Base-by-base conservation (phyloP, 345 rosid species). In the Kandelia obovata region DNA sequence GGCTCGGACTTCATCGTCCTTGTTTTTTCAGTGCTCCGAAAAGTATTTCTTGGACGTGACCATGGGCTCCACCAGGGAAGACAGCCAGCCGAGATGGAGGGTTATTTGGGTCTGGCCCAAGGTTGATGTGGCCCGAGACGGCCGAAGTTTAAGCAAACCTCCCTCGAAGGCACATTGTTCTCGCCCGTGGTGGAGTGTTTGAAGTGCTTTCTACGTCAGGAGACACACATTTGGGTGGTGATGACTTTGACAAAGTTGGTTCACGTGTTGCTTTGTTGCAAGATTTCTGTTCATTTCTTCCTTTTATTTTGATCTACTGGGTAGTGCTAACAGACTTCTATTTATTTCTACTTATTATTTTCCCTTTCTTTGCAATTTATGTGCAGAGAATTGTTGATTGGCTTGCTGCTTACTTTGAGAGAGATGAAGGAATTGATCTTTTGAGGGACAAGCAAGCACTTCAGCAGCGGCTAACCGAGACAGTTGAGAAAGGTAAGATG, bases 381-480 rank as follows among this genome's bases (percentile, higher is more conserved):
- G 19, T 79, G 84, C 83, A 95, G 97, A 88, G 99, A 80, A 27
- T 95, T 79, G 99, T 95, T 59, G 97, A 95, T 74, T 95, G 99
- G 99, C 96, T 91, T 39, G 88, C 99, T 71, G 70, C 37, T 4
- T 31, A 61, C 71, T 94, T 94, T 69, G 89, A 89, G 87, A 88
- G 80, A 30, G 85, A 91, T 77, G 99, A 94, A 75, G 99, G 99
- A 56, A 87, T 94, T 28, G 93, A 94, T 78, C 97, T 94, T 73
- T 65, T 91, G 75, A 94, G 89, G 82, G 99, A 94, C 81, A 91
- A 94, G 65, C 99, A 94, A 79, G 97, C 98, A 30, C 96, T 94
- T 73, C 21, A 21, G 21, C 98, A 94, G 79, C 81, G 96, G 69
- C 71, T 89, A 53, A 91, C 98, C 20, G 98, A 94, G 77, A 85